Conservation (phyloP, 805 yeast genomes). For the Wickerhamiella hasegawae region DNA sequence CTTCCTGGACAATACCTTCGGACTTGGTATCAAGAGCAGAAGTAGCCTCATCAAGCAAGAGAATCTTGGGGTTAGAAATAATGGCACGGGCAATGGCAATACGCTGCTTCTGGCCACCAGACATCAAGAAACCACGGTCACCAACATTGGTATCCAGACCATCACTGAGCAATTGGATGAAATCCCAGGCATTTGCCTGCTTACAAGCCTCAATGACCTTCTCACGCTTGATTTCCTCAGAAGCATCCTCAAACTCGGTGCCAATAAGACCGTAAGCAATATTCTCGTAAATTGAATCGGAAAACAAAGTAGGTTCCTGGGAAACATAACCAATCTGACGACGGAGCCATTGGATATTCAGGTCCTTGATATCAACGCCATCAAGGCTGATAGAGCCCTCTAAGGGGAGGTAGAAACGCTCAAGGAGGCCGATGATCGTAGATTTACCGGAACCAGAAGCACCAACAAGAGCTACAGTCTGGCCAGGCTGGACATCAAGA, state of each 20-base stretch:
- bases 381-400: constrained; percentile 62
- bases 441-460: constrained; percentile 92
- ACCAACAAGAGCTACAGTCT: constrained; percentile 80
- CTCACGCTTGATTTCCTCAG: constrained; percentile 21
- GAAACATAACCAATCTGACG: constrained; percentile 72
- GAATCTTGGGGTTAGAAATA: constrained; percentile 38
- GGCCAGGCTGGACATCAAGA: constrained; percentile 45
- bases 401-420: constrained; percentile 68
- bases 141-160: constrained; percentile 24
- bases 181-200: constrained; percentile 22
- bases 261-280: constrained; percentile 69
- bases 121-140: constrained; percentile 31
- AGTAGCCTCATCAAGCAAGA: constrained; percentile 44
- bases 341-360: constrained; percentile 58
- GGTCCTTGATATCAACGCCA: constrained; percentile 59
- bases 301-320: constrained; percentile 84
- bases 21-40: constrained; percentile 32
- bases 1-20: constrained; percentile 20
- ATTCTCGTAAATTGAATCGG: constrained; percentile 72
- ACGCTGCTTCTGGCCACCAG: constrained; percentile 56
- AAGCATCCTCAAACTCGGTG: constrained; percentile 37
- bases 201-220: constrained; percentile 21
- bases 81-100: constrained; percentile 51
- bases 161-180: constrained; percentile 43
- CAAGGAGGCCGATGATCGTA: constrained; percentile 63